Evolutionary conservation across 2,329 filamentous ascomycete species (phyloP).

Genomic region (Gremmenia infestans): DNA sequence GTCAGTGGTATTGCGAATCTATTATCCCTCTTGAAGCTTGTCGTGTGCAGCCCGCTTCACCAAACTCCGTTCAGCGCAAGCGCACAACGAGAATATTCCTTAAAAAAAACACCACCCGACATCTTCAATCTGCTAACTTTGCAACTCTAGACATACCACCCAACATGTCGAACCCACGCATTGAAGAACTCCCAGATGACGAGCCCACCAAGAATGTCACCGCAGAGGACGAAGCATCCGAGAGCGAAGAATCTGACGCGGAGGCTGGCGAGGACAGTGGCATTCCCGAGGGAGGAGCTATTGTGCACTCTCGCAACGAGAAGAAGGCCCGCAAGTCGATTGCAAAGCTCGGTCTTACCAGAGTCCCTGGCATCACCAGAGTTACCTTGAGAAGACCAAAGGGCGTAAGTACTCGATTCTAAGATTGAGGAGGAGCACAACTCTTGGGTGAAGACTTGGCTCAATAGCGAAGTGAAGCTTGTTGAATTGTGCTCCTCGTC

Average conservation of each 20-base stretch:
- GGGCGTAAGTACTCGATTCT: conserved; percentile 67
- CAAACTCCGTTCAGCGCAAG: background rate
- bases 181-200: conserved; percentile 95
- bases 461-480: background rate
- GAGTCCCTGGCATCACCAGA: conserved; percentile 93
- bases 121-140: conserved; percentile 22
- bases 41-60: background rate
- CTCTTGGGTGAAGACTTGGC: conserved; percentile 2
- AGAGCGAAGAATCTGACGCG: conserved; percentile 69
- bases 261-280: conserved; percentile 59
- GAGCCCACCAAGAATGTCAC: conserved; percentile 76
- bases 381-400: conserved; percentile 97
- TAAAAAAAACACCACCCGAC: conserved; percentile 12
- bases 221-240: conserved; percentile 66
- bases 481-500: background rate
- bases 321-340: conserved; percentile 99
- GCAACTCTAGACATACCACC: conserved; percentile 32
- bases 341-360: conserved; percentile 95
- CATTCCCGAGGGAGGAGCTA: conserved; percentile 75
- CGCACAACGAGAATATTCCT: conserved; percentile 26
- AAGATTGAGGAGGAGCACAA: background rate
- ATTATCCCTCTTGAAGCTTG: background rate
- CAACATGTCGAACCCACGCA: conserved; percentile 93
- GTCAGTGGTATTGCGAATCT: background rate
- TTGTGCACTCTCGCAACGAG: conserved; percentile 98